Evolutionary conservation across 2,329 filamentous ascomycete species (phyloP).

Genomic region (Beauveria scarabaeidicola): DNA sequence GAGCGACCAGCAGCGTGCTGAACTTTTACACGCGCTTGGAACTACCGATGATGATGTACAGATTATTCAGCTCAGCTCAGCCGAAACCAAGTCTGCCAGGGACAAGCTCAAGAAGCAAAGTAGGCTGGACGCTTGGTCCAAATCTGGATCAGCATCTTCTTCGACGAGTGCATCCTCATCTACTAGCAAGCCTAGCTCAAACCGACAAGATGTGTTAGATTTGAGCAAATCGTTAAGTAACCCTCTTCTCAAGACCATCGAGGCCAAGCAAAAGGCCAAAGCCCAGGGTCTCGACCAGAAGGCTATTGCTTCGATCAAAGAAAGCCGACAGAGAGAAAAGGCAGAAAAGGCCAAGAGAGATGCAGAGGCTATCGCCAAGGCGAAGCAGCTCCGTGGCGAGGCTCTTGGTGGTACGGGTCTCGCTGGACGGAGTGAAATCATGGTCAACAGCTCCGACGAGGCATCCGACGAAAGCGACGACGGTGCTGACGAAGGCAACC

Average conservation of each 20-base stretch:
- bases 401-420: conserved; percentile 44
- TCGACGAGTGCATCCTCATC: conserved; percentile 13
- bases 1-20: conserved; percentile 72
- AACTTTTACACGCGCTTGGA: conserved; percentile 58
- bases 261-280: conserved; percentile 22
- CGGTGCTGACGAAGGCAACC: conserved; percentile 47
- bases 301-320: conserved; percentile 45
- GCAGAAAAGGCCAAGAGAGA: conserved; percentile 68
- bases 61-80: conserved; percentile 34
- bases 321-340: conserved; percentile 65
- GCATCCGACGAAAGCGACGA: conserved; percentile 62
- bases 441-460: conserved; percentile 78
- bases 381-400: conserved; percentile 41
- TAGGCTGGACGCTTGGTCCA: conserved; percentile 54
- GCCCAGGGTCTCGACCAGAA: conserved; percentile 26
- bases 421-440: conserved; percentile 74
- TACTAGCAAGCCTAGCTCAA: conserved; percentile 23
- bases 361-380: conserved; percentile 60
- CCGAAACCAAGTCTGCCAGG: conserved; percentile 21
- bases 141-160: conserved; percentile 30
- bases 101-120: conserved; percentile 46
- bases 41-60: conserved; percentile 49
- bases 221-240: conserved; percentile 40
- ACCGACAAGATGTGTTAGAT: conserved; percentile 39
- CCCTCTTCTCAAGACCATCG: conserved; percentile 38